A percentile compares a stretch with the other conserved stretches of the same genome.
These are phyloP conservation scores for Fusarium hainanense DNA, from an alignment of 2,329 filamentous ascomycete species.

Conservation along the genomic window DNA sequence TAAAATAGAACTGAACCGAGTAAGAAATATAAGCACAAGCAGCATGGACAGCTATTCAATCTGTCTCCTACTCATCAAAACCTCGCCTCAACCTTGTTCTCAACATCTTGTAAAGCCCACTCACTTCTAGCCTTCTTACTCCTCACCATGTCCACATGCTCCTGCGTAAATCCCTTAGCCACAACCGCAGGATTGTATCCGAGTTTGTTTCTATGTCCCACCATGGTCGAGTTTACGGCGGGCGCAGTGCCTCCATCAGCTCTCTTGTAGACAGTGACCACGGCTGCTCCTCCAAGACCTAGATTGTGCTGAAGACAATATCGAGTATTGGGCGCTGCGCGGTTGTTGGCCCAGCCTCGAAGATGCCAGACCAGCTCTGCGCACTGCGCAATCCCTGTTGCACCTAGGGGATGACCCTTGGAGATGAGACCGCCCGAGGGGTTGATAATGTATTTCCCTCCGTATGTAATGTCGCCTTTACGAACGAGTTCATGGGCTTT, in stretches of 20 bases:
- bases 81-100: slow-evolving; percentile 55
- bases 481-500: slow-evolving; percentile 94
- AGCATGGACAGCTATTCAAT: not conserved
- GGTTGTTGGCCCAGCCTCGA: slow-evolving; percentile 95
- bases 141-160: slow-evolving; percentile 77
- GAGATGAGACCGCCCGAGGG: slow-evolving; percentile 94
- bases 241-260: slow-evolving; percentile 77
- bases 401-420: slow-evolving; percentile 94
- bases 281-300: slow-evolving; percentile 88
- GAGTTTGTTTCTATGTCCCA: slow-evolving; percentile 74
- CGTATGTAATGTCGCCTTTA: slow-evolving; percentile 89
- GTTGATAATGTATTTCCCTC: slow-evolving; percentile 85
- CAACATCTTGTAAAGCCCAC: slow-evolving; percentile 80
- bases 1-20: not conserved
- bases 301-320: slow-evolving; percentile 92
- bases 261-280: slow-evolving; percentile 89
- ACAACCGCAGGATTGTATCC: slow-evolving; percentile 94
- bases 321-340: slow-evolving; percentile 73
- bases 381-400: slow-evolving; percentile 94
- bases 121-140: slow-evolving; percentile 72
- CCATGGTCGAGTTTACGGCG: slow-evolving; percentile 68
- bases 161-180: slow-evolving; percentile 87
- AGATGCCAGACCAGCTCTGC: slow-evolving; percentile 96
- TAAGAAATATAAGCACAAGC: not conserved
- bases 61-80: slow-evolving; percentile 39